Percentiles rank a stretch among this genome's conserved stretches.
phyloP scores from a whole-genome alignment of 495 filamentous ascomycete species.

The Trichoderma virens region DNA sequence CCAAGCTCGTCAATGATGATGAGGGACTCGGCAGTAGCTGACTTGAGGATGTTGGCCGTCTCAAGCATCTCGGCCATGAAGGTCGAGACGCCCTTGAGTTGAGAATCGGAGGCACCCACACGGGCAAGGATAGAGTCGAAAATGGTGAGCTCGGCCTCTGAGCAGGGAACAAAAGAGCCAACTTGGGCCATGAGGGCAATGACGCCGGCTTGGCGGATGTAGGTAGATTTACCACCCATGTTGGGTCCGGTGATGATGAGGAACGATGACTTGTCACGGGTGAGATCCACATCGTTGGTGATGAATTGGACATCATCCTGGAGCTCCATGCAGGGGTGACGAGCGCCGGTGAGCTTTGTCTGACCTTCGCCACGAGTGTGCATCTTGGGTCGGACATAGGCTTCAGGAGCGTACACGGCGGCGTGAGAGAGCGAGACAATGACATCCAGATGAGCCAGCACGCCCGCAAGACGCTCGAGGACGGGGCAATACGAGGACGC shows the following conservation, averaged over 20 bases:
- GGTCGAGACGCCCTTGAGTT: constrained; percentile 95
- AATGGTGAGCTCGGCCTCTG: constrained; percentile 84
- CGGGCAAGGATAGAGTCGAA: constrained; percentile 98
- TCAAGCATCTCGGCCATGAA: constrained; percentile 99
- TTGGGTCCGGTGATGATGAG: constrained; percentile 97
- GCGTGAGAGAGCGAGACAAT: constrained; percentile 93
- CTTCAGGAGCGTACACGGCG: constrained; percentile 83
- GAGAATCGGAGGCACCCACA: constrained; percentile 90
- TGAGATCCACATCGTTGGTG: constrained; percentile 87
- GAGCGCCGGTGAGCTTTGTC: constrained; percentile 83
- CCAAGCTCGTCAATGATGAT: constrained; percentile 99
- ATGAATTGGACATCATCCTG: constrained; percentile 98
- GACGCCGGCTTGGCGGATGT: constrained; percentile 95
- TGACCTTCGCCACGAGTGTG: constrained; percentile 85
- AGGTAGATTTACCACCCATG: constrained; percentile 98
- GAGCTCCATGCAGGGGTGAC: constrained; percentile 98
- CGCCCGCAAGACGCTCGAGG: constrained; percentile 78
- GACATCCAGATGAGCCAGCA: constrained; percentile 92
- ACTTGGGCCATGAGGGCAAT: constrained; percentile 97
- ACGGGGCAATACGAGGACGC: constrained; percentile 93
- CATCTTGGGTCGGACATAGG: constrained; percentile 87
- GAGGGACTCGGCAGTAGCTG: constrained; percentile 83
- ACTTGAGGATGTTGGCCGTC: constrained; percentile 96
- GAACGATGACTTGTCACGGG: constrained; percentile 77
- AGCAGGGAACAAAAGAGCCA: constrained; percentile 92